Evolutionary conservation across 768 basidiomycete genomes (phyloP).

Genomic region (Naganishia friedmannii): DNA sequence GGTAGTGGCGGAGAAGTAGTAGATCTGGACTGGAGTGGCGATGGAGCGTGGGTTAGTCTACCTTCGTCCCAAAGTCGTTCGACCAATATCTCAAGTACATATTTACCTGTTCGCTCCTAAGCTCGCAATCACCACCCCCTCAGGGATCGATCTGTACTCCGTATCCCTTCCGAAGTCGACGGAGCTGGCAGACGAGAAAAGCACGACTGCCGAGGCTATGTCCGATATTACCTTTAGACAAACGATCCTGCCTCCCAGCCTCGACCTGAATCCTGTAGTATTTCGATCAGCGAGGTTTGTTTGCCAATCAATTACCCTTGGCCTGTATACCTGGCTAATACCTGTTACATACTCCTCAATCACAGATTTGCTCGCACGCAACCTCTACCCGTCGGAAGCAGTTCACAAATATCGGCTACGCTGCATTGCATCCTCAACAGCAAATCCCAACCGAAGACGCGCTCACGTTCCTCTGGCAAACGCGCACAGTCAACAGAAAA

Average conservation of each 20-base stretch:
- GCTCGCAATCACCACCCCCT: conserved; percentile 47
- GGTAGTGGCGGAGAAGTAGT: conserved; percentile 70
- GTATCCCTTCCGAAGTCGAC: conserved; percentile 19
- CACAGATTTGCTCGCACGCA: conserved; percentile 3
- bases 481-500: conserved; percentile 19
- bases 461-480: conserved; percentile 21
- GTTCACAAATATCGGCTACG: conserved; percentile 33
- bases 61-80: background rate
- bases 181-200: conserved; percentile 11
- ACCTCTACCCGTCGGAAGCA: background rate
- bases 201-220: background rate
- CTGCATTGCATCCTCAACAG: conserved; percentile 48
- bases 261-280: conserved; percentile 41
- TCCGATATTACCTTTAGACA: conserved; percentile 4
- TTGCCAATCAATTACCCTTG: background rate
- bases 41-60: conserved; percentile 51
- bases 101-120: conserved; percentile 13
- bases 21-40: conserved; percentile 72
- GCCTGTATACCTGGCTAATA: too few relatives aligned
- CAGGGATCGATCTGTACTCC: conserved; percentile 39
- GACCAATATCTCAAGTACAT: background rate
- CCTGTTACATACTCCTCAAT: too few relatives aligned
- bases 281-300: conserved; percentile 50
- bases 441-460: conserved; percentile 27
- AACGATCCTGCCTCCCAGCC: conserved; percentile 36